Conservation (phyloP, 352 stramenopile genomes). For the Blastocystis sp. region DNA sequence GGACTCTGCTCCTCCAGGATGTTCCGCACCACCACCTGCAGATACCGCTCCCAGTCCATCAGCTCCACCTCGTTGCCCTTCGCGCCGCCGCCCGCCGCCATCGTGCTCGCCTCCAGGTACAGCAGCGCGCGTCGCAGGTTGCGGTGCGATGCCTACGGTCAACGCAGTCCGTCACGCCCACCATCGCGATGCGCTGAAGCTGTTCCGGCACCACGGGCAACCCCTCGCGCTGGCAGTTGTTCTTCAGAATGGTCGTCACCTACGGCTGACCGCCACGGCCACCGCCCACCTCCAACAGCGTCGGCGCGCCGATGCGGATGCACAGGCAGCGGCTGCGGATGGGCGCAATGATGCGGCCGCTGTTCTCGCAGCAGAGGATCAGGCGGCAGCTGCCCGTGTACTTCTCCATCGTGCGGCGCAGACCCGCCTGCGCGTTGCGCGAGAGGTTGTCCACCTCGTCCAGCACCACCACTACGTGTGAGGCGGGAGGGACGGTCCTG, state of each 20-base stretch:
- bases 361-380: slow-evolving; percentile 93
- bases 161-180: background rate
- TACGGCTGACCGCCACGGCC: slow-evolving; percentile 36
- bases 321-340: slow-evolving; percentile 89
- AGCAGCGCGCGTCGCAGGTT: slow-evolving; percentile 92
- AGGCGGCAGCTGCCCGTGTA: slow-evolving; percentile 90
- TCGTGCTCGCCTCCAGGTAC: slow-evolving; percentile 88
- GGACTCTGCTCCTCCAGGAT: slow-evolving; percentile 91
- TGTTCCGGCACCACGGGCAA: slow-evolving; percentile 79
- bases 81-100: slow-evolving; percentile 2
- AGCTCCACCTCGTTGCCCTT: slow-evolving; percentile 76
- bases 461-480: slow-evolving; percentile 88
- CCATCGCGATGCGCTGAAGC: slow-evolving; percentile 71
- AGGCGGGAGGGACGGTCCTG: background rate
- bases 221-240: slow-evolving; percentile 84
- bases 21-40: slow-evolving; percentile 85
- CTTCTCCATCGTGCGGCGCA: slow-evolving; percentile 95
- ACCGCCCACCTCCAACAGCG: slow-evolving; percentile 79
- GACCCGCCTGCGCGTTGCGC: slow-evolving; percentile 90
- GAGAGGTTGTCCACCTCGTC: slow-evolving; percentile 94
- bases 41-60: slow-evolving; percentile 95
- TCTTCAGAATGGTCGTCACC: slow-evolving; percentile 74
- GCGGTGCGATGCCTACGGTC: slow-evolving; percentile 80
- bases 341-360: slow-evolving; percentile 93
- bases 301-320: slow-evolving; percentile 87